Base-by-base conservation (phyloP, 1,284 basidiomycete species). In the Heterobasidion irregulare region DNA sequence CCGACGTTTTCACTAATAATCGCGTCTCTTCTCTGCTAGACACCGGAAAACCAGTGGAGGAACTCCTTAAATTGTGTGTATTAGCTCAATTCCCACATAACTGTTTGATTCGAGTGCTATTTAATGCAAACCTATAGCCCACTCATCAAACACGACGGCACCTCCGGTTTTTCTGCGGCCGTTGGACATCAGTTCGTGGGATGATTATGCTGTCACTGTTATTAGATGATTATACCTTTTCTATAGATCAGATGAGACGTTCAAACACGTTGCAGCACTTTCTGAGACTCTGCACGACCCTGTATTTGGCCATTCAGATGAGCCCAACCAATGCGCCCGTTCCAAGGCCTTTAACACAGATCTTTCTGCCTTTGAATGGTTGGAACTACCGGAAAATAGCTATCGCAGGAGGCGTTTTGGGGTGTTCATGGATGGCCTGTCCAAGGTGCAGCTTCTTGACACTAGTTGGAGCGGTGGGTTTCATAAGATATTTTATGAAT, bases 1-100 rank as follows among this genome's bases (percentile, higher is more conserved):
- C 66, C 2, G 66, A 70, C 51, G 63, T 66, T 4, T 71, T 70
- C 50, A 63, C 65, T 6, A 64, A 67, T 59, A 71, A 70, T 53
- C 63, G 65, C 6, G 53, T 62, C 16, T 67, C 70, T 1, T 58
- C 60, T 8, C 53, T 53, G 8, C 50, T 72, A 34, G 68, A 70
- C 52, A 63, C 64, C 2, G 64, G 64, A 2, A 67, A 66, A 53
- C 56, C 64, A 0, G 49, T 62, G 3, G 55, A 58, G 15, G 55
- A 54, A 46, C 38, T 65, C 2, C 36, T 56, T 16, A 34, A 18
- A 2, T 49, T 43, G 59, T 62, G 13, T 18, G 54, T 13, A 36
- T 32, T 41, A 5, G 26, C 26, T 26, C 3, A 26, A 26, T 26
- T 5, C 32, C 3, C 13, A 34, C 32, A 15, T 19, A 12, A 52